Conservation (phyloP, 2,329 filamentous ascomycete species). For the Westerdykella sp. region DNA sequence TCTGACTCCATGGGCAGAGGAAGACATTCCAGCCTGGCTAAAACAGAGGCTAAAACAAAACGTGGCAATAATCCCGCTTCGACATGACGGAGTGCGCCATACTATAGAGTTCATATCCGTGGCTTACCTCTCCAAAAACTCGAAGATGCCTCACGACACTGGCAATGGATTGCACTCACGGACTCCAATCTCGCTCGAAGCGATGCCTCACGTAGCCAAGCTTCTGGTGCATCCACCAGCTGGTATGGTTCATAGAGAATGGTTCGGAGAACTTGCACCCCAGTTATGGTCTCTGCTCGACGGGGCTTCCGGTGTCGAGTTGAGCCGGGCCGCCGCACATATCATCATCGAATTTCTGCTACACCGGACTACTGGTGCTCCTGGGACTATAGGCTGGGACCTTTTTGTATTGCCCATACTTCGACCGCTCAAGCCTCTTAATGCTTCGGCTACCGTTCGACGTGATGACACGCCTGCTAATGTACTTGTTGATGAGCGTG, state of each 20-base stretch:
- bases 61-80: slow-evolving; percentile 56
- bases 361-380: slow-evolving; percentile 57
- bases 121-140: slow-evolving; percentile 53
- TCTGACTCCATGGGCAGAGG: slow-evolving; percentile 59
- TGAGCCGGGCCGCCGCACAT: slow-evolving; percentile 55
- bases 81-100: slow-evolving; percentile 57
- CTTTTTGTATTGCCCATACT: slow-evolving; percentile 56
- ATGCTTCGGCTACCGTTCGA: slow-evolving; percentile 23
- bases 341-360: slow-evolving; percentile 62
- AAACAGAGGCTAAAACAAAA: slow-evolving; percentile 51
- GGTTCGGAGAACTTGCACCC: slow-evolving; percentile 55
- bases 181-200: slow-evolving; percentile 62
- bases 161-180: slow-evolving; percentile 28
- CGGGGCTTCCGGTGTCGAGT: slow-evolving; percentile 52
- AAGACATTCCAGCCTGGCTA: slow-evolving; percentile 57
- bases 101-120: slow-evolving; percentile 67
- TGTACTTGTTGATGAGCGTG: slow-evolving; percentile 44
- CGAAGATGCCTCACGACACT: slow-evolving; percentile 31
- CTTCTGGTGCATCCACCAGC: slow-evolving; percentile 56
- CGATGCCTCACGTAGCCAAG: slow-evolving; percentile 56
- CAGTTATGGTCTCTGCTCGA: slow-evolving; percentile 60
- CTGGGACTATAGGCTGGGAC: slow-evolving; percentile 56
- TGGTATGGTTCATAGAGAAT: slow-evolving; percentile 49
- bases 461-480: slow-evolving; percentile 40
- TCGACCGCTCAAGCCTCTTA: slow-evolving; percentile 17